Evolutionary conservation across 2,329 filamentous ascomycete genomes (phyloP).

Genomic region (Dendryphion nanum): DNA sequence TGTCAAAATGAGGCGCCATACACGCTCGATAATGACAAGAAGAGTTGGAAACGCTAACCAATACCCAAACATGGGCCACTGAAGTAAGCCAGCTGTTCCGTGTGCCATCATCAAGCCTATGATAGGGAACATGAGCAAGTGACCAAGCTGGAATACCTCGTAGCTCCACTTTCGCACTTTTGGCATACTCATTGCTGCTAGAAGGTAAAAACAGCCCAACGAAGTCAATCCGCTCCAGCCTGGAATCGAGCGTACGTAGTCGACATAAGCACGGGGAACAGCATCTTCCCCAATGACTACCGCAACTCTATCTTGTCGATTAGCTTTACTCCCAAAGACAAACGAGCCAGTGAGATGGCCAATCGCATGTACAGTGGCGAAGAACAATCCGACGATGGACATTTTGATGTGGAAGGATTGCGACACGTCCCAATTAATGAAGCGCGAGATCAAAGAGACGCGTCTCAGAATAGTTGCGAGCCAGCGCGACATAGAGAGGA

Average conservation of each 20-base stretch:
- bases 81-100: constrained; percentile 51
- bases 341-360: constrained; percentile 56
- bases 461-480: constrained; percentile 53
- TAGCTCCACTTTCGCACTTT: constrained; percentile 53
- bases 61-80: constrained; percentile 58
- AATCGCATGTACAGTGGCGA: constrained; percentile 55
- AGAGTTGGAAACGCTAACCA: constrained; percentile 56
- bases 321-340: constrained; percentile 47
- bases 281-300: constrained; percentile 45
- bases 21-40: constrained; percentile 51
- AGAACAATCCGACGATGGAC: constrained; percentile 49
- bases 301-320: constrained; percentile 47
- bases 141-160: constrained; percentile 57
- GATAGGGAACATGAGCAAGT: constrained; percentile 59
- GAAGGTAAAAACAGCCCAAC: constrained; percentile 50
- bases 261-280: constrained; percentile 46
- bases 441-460: constrained; percentile 53
- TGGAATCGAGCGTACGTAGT: constrained; percentile 49
- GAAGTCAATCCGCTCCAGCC: constrained; percentile 53
- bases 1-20: constrained; percentile 46
- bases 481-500: constrained; percentile 59
- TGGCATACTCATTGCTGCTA: constrained; percentile 52
- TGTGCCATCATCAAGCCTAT: constrained; percentile 57
- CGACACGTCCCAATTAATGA: constrained; percentile 58
- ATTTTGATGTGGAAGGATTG: constrained; percentile 58